phyloP scores from a whole-genome alignment of 192 early-diverging fungal species.

The Gamsiella multidivaricata region DNA sequence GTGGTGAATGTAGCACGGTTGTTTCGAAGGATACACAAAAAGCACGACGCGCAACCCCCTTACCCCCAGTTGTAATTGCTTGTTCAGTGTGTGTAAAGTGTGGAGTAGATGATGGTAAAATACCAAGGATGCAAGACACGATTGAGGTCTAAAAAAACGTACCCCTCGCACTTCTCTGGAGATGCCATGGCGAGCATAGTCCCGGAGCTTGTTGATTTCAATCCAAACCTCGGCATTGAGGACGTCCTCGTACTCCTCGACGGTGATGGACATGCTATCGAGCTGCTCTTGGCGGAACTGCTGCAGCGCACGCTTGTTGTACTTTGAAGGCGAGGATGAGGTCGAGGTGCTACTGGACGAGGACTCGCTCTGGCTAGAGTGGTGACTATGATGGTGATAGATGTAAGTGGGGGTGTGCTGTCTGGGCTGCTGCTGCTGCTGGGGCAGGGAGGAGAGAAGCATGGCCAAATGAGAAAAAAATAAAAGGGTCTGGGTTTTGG shows the following conservation, averaged over 20 bases:
- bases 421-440: conserved; percentile 41
- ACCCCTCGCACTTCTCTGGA: conserved; percentile 80
- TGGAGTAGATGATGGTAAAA: conserved; percentile 9
- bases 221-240: conserved; percentile 85
- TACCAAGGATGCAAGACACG: conserved; percentile 1
- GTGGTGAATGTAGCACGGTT: no score
- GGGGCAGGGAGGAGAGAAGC: conserved; percentile 54
- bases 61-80: no score
- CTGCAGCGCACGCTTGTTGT: conserved; percentile 48
- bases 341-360: conserved; percentile 20
- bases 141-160: no score
- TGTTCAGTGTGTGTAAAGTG: no score
- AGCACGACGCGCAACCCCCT: no score
- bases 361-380: conserved; percentile 31
- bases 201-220: conserved; percentile 82
- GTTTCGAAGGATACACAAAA: no score
- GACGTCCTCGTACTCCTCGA: conserved; percentile 79
- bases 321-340: conserved; percentile 41
- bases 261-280: conserved; percentile 57
- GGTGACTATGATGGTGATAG: conserved; percentile 29
- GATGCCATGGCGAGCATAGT: conserved; percentile 82
- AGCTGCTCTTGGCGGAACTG: conserved; percentile 49
- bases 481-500: conserved; percentile 3
- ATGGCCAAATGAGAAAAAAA: conserved; percentile 33
- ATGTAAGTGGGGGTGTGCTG: conserved; percentile 25